Evolutionary conservation across 2,329 filamentous ascomycete genomes (phyloP).

Genomic region (Pseudofabraea citricarpa): DNA sequence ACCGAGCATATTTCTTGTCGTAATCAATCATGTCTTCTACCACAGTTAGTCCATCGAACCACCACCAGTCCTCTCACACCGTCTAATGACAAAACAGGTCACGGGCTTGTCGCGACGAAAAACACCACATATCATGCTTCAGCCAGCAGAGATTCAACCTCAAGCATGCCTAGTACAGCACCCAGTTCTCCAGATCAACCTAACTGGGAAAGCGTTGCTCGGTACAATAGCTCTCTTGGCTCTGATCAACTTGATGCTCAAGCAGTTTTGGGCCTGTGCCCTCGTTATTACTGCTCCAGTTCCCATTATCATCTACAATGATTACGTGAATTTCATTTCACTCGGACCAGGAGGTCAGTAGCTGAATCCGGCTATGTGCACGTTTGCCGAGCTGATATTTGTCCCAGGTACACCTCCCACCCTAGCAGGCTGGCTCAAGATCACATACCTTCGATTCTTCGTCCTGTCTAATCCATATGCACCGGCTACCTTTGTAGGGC

Average conservation of each 20-base stretch:
- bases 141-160: conserved; percentile 11
- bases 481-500: conserved; percentile 46
- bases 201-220: conserved; percentile 21
- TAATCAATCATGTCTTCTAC: conserved; percentile 69
- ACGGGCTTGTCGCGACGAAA: conserved; percentile 10
- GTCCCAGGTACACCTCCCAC: conserved; percentile 61
- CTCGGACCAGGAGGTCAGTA: conserved; percentile 63
- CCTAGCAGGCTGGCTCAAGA: conserved; percentile 65
- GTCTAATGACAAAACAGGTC: conserved; percentile 47
- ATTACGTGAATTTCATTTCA: conserved; percentile 71
- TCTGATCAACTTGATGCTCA: conserved; percentile 46
- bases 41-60: conserved; percentile 71
- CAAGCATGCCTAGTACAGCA: conserved; percentile 21
- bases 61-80: conserved; percentile 66
- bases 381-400: no score
- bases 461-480: conserved; percentile 65
- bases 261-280: conserved; percentile 41
- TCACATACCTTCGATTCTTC: conserved; percentile 69
- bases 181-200: conserved; percentile 22
- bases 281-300: conserved; percentile 46
- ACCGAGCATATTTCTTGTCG: no score
- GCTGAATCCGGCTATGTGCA: background rate
- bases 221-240: conserved; percentile 50
- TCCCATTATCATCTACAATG: conserved; percentile 51
- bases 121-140: conserved; percentile 12